Evolutionary conservation across 1,284 basidiomycete species (phyloP).

Genomic region (Chiua sp.): DNA sequence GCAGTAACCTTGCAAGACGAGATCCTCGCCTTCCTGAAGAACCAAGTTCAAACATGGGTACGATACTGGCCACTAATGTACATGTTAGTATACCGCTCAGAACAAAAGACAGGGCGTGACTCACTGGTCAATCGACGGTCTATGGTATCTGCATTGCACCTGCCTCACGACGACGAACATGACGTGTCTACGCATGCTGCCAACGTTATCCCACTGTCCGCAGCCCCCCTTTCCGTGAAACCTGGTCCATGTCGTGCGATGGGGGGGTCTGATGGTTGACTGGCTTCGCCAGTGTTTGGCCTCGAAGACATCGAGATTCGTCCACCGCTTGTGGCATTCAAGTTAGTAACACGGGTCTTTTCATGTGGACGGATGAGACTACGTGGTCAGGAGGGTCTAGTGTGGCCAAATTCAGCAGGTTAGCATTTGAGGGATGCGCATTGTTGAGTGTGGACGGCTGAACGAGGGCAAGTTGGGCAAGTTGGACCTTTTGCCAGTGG

Average conservation of each 20-base stretch:
- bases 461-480: constrained; percentile 22
- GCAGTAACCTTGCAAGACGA: constrained; percentile 25
- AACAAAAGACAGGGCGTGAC: not conserved
- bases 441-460: constrained; percentile 23
- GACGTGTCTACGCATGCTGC: constrained; percentile 1
- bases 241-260: too few relatives aligned
- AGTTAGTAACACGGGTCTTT: not conserved
- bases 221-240: too few relatives aligned
- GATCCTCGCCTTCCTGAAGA: not conserved
- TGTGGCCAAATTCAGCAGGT: constrained; percentile 17
- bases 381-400: constrained; percentile 18
- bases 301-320: too few relatives aligned
- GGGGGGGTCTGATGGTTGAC: too few relatives aligned
- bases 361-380: constrained; percentile 5
- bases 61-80: not conserved
- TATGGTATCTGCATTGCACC: constrained; percentile 19
- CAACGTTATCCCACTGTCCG: not conserved
- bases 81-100: too few relatives aligned
- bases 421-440: constrained; percentile 33
- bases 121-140: not conserved
- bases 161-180: constrained; percentile 1
- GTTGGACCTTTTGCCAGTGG: constrained; percentile 3
- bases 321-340: too few relatives aligned
- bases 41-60: constrained; percentile 10
- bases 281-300: too few relatives aligned